phyloP scores from a whole-genome alignment of 331 rosid species.

The Rhamnella rubrinervis region DNA sequence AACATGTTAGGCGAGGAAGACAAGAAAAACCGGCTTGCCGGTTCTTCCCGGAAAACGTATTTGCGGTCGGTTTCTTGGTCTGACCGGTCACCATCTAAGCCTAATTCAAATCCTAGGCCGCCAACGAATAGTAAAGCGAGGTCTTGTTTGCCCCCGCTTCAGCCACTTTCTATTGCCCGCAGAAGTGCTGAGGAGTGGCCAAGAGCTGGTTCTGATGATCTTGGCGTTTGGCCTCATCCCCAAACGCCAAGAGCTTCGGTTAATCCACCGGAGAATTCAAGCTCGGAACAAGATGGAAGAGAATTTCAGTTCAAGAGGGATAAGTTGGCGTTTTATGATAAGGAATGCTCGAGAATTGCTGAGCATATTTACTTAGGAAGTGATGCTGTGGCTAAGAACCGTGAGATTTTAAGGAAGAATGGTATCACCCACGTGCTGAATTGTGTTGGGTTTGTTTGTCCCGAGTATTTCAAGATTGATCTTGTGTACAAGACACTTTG shows the following conservation, averaged over 20 bases:
- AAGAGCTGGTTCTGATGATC: conserved; percentile 85
- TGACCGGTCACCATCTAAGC: conserved; percentile 65
- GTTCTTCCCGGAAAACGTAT: conserved; percentile 46
- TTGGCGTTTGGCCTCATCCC: conserved; percentile 76
- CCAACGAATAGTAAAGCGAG: conserved; percentile 49
- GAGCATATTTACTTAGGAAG: conserved; percentile 90
- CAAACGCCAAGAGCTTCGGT: conserved; percentile 67
- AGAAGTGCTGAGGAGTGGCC: conserved; percentile 77
- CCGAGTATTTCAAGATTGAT: conserved; percentile 83
- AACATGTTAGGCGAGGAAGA: conserved; percentile 70
- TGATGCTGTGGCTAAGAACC: conserved; percentile 91
- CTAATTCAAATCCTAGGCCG: conserved; percentile 40
- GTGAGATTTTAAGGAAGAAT: conserved; percentile 61
- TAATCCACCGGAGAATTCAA: conserved; percentile 25
- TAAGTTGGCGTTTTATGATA: conserved; percentile 72
- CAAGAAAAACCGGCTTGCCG: conserved; percentile 36
- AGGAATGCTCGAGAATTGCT: conserved; percentile 83
- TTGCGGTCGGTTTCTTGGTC: conserved; percentile 84
- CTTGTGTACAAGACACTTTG: conserved; percentile 92
- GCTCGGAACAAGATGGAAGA: conserved; percentile 35
- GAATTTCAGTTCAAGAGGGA: conserved; percentile 78
- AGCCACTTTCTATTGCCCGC: conserved; percentile 72
- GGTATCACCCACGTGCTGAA: conserved; percentile 88
- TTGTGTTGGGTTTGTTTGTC: conserved; percentile 92
- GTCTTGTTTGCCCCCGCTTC: conserved; percentile 69